phyloP scores from a whole-genome alignment of 495 filamentous ascomycete genomes.

The Collariella sp. region DNA sequence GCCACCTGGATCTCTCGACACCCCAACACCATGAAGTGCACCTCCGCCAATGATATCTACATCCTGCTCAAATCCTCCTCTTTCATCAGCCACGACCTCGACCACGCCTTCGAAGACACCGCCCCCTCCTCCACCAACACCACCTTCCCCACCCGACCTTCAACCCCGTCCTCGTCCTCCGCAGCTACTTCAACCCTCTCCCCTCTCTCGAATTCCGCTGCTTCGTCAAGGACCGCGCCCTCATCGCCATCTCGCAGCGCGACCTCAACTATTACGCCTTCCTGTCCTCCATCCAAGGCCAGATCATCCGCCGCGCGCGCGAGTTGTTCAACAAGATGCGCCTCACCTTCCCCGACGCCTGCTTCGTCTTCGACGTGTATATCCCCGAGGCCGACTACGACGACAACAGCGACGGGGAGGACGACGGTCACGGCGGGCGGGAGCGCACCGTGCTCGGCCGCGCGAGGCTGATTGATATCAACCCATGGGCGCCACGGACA shows the following conservation, averaged over 20 bases:
- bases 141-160: conserved; percentile 21
- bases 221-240: conserved; percentile 70
- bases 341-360: conserved; percentile 71
- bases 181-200: conserved; percentile 80
- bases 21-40: conserved; percentile 86
- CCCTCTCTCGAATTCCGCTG: conserved; percentile 89
- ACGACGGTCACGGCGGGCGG: conserved; percentile 30
- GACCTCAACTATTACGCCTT: conserved; percentile 89
- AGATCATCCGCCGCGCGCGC: conserved; percentile 53
- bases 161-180: conserved; percentile 56
- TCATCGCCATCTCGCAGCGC: conserved; percentile 80
- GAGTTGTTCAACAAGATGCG: conserved; percentile 66
- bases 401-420: conserved; percentile 17
- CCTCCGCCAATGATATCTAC: conserved; percentile 81
- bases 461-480: conserved; percentile 86
- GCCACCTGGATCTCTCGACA: conserved; percentile 84
- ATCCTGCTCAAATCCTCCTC: conserved; percentile 84
- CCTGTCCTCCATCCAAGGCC: conserved; percentile 53
- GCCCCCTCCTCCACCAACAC: conserved; percentile 14
- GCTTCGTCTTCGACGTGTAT: conserved; percentile 87
- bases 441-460: conserved; percentile 30
- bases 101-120: conserved; percentile 84
- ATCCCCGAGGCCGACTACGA: conserved; percentile 64
- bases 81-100: conserved; percentile 89
- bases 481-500: conserved; percentile 87